Conservation (phyloP, 2,329 filamentous ascomycete species). For the Xylariales sp. region DNA sequence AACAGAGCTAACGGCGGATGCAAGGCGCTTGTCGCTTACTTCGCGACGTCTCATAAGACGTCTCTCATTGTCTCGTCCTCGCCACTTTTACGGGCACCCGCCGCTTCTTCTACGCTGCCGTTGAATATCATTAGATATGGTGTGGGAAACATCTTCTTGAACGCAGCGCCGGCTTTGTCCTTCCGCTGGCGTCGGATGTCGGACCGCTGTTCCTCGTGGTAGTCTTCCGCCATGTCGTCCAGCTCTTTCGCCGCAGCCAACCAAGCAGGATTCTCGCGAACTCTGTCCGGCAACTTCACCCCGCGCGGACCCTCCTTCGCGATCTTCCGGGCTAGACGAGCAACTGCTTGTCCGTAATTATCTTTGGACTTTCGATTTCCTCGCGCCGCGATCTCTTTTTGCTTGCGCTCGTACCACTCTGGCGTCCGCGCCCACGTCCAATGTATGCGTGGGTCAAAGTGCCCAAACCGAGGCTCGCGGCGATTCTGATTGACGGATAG, state of each 20-base stretch:
- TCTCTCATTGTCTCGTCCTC: too few species aligned
- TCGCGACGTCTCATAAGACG: too few species aligned
- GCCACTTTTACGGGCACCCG: too few species aligned
- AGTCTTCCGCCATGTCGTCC: slow-evolving; percentile 14
- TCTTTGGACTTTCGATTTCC: slow-evolving; percentile 39
- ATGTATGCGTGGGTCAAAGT: slow-evolving; percentile 48
- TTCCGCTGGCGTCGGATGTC: too few species aligned
- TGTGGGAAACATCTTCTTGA: too few species aligned
- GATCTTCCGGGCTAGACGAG: slow-evolving; percentile 24
- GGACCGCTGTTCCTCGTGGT: too few species aligned
- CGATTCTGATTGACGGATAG: slow-evolving; percentile 13
- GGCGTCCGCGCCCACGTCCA: slow-evolving; percentile 37
- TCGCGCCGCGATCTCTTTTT: slow-evolving; percentile 43
- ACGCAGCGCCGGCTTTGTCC: too few species aligned
- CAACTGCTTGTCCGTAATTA: slow-evolving; percentile 42
- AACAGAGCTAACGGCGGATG: too few species aligned
- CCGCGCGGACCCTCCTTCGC: slow-evolving; percentile 21
- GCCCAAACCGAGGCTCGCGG: slow-evolving; percentile 32
- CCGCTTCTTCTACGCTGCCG: too few species aligned
- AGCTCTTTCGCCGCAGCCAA: slow-evolving; percentile 32
- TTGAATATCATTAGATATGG: too few species aligned
- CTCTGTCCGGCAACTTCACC: slow-evolving; percentile 37
- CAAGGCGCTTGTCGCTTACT: too few species aligned
- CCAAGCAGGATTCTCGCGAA: slow-evolving; percentile 41
- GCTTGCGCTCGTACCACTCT: slow-evolving; percentile 43